These are phyloP conservation scores for Boletus mariae DNA, from an alignment of 1,284 basidiomycete genomes.

Conservation along the genomic window DNA sequence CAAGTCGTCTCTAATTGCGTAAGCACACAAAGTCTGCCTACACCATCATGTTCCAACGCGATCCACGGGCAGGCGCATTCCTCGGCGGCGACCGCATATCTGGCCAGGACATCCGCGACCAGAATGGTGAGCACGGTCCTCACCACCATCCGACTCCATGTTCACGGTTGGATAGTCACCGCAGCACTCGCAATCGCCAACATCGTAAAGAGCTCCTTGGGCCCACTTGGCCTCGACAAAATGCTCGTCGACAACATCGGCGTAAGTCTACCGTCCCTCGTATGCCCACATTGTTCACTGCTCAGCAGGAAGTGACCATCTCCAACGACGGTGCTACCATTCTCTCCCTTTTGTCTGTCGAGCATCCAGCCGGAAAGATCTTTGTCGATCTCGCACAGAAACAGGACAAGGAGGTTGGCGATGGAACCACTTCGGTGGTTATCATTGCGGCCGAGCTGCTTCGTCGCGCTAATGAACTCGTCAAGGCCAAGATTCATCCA, in stretches of 20 bases:
- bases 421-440: constrained; percentile 98
- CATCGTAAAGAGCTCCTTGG: constrained; percentile 94
- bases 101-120: constrained; percentile 94
- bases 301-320: constrained; percentile 89
- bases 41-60: constrained; percentile 72
- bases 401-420: constrained; percentile 99
- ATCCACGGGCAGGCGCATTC: constrained; percentile 85
- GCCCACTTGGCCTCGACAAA: constrained; percentile 93
- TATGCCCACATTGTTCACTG: constrained; percentile 6
- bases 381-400: constrained; percentile 99
- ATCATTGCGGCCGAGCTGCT: constrained; percentile 96
- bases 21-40: constrained; percentile 16
- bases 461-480: constrained; percentile 94
- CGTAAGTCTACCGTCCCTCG: constrained; percentile 43
- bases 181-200: constrained; percentile 97
- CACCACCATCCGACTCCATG: constrained; percentile 18
- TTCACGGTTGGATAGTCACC: constrained; percentile 57
- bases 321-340: constrained; percentile 99
- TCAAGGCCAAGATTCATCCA: constrained; percentile 98
- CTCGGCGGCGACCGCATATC: constrained; percentile 91
- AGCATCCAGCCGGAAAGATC: constrained; percentile 93
- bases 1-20: constrained; percentile 21
- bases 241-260: constrained; percentile 99
- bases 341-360: constrained; percentile 86
- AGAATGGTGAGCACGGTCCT: constrained; percentile 67